These are phyloP conservation scores for Pichia sp. DNA, from an alignment of 1,139 yeast genomes.

Conservation along the genomic window DNA sequence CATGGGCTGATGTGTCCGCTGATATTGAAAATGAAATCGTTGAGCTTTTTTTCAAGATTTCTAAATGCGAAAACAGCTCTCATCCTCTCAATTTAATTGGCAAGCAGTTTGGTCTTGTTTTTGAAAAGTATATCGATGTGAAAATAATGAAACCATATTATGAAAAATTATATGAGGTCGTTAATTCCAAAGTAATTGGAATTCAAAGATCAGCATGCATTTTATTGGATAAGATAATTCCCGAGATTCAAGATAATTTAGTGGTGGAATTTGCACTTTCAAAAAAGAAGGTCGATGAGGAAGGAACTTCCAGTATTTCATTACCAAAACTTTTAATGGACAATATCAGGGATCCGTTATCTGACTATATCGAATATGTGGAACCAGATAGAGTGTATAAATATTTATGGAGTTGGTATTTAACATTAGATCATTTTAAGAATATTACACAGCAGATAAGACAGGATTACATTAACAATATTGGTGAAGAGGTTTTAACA, in stretches of 20 bases:
- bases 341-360: conserved; percentile 20
- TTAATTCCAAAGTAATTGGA: conserved; percentile 19
- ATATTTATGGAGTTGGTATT: conserved; percentile 65
- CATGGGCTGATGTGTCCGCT: conserved; percentile 27
- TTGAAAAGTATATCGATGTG: conserved; percentile 16
- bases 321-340: conserved; percentile 32
- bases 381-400: conserved; percentile 29
- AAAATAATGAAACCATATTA: conserved; percentile 12
- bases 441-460: conserved; percentile 61
- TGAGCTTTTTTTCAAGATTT: conserved; percentile 29
- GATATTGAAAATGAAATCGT: conserved; percentile 32
- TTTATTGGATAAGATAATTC: conserved; percentile 32
- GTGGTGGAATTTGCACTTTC: conserved; percentile 54
- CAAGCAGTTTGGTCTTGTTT: conserved; percentile 29
- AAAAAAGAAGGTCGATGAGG: conserved; percentile 23
- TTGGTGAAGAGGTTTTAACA: conserved; percentile 40
- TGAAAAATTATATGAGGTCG: conserved; percentile 14
- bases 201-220: conserved; percentile 35
- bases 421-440: conserved; percentile 55
- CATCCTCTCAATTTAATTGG: conserved; percentile 32
- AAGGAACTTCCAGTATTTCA: conserved; percentile 23
- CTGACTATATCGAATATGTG: conserved; percentile 34
- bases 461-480: conserved; percentile 48
- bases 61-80: conserved; percentile 15
- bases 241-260: conserved; percentile 42